A percentile compares a stretch with the other conserved stretches of the same genome.
These are phyloP conservation scores for Nematocida sp. DNA, from an alignment of 371 early-diverging fungal genomes.

Conservation along the genomic window DNA sequence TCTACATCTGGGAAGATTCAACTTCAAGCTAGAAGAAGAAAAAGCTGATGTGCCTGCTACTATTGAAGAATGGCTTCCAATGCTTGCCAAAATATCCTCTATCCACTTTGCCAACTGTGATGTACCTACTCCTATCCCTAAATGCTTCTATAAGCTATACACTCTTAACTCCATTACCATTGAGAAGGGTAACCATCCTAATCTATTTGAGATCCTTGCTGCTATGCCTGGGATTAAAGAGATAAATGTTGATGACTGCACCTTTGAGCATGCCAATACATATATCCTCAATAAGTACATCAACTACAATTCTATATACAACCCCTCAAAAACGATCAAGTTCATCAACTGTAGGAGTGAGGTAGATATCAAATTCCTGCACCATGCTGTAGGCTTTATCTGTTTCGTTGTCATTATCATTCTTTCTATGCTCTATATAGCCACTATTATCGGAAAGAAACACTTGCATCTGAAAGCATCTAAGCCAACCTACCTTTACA, in stretches of 20 bases:
- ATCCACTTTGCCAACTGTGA: background rate
- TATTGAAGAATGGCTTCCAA: background rate
- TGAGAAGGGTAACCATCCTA: background rate
- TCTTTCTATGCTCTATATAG: too few species aligned
- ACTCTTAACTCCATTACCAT: slow-evolving; percentile 6
- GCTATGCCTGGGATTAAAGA: slow-evolving; percentile 10
- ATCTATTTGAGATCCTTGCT: background rate
- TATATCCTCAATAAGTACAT: background rate
- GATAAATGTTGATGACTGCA: background rate
- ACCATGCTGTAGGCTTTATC: background rate
- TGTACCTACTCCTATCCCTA: background rate
- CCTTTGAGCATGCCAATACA: slow-evolving; percentile 10
- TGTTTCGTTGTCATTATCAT: background rate
- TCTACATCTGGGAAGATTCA: background rate
- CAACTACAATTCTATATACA: background rate
- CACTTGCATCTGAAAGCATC: too few species aligned
- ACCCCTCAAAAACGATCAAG: background rate
- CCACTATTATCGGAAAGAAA: too few species aligned
- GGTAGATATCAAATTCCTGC: background rate
- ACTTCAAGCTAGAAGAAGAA: background rate
- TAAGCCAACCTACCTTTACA: too few species aligned
- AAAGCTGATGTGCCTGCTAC: background rate
- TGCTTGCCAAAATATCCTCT: background rate
- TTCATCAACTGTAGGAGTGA: background rate
- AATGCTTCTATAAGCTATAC: slow-evolving; percentile 37